Percentiles rank a stretch among this genome's conserved stretches.
phyloP scores from a whole-genome alignment of 2,329 filamentous ascomycete species.

The Botrytis paeoniae region DNA sequence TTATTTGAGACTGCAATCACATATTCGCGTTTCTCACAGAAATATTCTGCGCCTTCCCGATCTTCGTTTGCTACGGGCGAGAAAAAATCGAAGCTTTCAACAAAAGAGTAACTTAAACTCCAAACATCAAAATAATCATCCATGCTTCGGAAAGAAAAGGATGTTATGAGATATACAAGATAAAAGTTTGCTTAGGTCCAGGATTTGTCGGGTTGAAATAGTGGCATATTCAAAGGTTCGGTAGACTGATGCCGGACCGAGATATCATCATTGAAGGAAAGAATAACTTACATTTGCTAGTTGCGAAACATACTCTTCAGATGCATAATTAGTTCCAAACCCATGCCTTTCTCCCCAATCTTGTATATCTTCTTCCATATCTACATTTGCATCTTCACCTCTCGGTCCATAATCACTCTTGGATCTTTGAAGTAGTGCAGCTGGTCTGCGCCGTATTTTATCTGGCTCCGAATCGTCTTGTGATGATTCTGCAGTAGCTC shows the following conservation, averaged over 20 bases:
- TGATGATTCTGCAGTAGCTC: conserved; percentile 30
- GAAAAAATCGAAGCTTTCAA: conserved; percentile 11
- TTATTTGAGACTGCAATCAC: neutral
- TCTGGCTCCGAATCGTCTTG: conserved; percentile 35
- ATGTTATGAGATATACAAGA: neutral
- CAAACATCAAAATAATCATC: conserved; percentile 7
- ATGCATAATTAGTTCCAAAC: conserved; percentile 70
- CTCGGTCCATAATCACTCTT: conserved; percentile 52
- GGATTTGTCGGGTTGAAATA: neutral
- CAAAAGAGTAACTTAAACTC: conserved; percentile 1
- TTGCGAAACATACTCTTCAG: conserved; percentile 66
- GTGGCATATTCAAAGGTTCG: neutral
- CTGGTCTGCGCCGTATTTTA: conserved; percentile 28
- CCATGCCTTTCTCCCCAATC: conserved; percentile 56
- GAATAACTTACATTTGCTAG: conserved; percentile 56
- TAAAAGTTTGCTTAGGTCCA: neutral
- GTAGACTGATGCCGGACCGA: neutral
- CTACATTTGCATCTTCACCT: conserved; percentile 37
- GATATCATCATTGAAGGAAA: conserved; percentile 27
- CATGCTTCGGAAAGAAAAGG: conserved; percentile 8
- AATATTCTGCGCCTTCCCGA: neutral
- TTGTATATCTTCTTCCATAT: conserved; percentile 32
- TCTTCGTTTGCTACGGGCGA: neutral
- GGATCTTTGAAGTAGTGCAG: conserved; percentile 40
- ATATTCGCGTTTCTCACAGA: neutral